phyloP scores from a whole-genome alignment of 2,329 filamentous ascomycete species.

The Penicillium brevicompactum region DNA sequence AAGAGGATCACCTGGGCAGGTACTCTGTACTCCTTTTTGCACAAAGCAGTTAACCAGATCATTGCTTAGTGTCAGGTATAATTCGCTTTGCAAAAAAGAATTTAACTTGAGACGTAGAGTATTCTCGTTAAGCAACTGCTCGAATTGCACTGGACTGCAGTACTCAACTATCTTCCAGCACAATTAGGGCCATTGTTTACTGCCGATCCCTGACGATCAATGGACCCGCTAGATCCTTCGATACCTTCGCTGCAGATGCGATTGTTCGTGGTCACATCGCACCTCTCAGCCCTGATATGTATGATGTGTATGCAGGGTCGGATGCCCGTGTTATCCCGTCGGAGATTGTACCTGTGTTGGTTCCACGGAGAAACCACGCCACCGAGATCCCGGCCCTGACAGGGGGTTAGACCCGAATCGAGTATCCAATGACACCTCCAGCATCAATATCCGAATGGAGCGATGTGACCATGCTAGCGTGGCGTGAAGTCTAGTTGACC shows the following conservation, averaged over 20 bases:
- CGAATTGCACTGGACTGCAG: not conserved
- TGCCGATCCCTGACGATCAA: slow-evolving; percentile 9
- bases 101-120: not conserved
- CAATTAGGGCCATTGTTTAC: not conserved
- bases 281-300: not conserved
- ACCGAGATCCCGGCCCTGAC: not conserved
- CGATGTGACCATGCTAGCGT: slow-evolving; percentile 22
- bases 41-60: too few relatives aligned
- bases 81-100: not conserved
- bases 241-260: slow-evolving; percentile 1
- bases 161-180: not conserved
- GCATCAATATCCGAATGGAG: not conserved
- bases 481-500: slow-evolving; percentile 11
- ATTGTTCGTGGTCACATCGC: slow-evolving; percentile 18
- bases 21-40: too few relatives aligned
- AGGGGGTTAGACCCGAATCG: not conserved
- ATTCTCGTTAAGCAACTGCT: not conserved
- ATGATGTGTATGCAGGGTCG: slow-evolving; percentile 1
- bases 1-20: not conserved
- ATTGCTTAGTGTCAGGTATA: not conserved
- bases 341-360: slow-evolving; percentile 2
- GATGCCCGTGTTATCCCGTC: slow-evolving; percentile 11
- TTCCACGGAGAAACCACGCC: not conserved
- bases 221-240: slow-evolving; percentile 3
- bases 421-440: slow-evolving; percentile 12